Conservation (phyloP, 495 filamentous ascomycete genomes). For the Saxophila tyrrhenica region DNA sequence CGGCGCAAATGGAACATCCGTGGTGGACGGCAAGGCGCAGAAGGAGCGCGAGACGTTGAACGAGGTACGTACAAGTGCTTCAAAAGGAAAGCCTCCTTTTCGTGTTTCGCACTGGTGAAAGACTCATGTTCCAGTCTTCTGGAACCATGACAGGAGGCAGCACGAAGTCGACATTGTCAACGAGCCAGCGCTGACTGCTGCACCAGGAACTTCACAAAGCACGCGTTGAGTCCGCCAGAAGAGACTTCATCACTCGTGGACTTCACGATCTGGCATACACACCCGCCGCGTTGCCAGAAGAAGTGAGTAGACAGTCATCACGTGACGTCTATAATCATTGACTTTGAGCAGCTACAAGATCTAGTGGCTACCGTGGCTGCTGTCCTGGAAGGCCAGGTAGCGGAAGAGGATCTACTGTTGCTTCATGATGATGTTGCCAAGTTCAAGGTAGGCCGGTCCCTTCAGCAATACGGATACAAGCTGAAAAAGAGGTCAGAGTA, state of each 20-base stretch:
- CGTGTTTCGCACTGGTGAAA: too few relatives aligned
- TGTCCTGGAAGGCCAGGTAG: constrained; percentile 5
- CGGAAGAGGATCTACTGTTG: constrained; percentile 8
- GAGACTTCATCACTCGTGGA: neutral
- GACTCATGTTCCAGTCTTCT: neutral
- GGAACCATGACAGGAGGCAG: neutral
- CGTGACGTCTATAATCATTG: neutral
- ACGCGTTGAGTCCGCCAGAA: constrained; percentile 4
- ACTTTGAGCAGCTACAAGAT: constrained; percentile 7
- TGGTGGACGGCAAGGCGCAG: constrained; percentile 23
- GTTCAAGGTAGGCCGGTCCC: constrained; percentile 4
- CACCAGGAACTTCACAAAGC: constrained; percentile 5
- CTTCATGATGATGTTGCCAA: constrained; percentile 8
- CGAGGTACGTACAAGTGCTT: constrained; percentile 22
- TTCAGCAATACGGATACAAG: neutral
- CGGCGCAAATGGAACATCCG: constrained; percentile 30
- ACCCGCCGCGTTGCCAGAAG: constrained; percentile 8
- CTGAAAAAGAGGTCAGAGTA: neutral
- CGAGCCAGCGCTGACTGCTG: neutral
- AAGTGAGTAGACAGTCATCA: neutral
- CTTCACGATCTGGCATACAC: constrained; percentile 2
- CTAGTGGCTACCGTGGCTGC: constrained; percentile 8
- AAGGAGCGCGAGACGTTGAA: constrained; percentile 21
- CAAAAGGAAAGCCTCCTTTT: too few relatives aligned
- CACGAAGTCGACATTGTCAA: neutral